Evolutionary conservation across 441 rosid species (phyloP), one percentile per base, ranked within the genome.

Genomic region (Syzygium malaccense): DNA sequence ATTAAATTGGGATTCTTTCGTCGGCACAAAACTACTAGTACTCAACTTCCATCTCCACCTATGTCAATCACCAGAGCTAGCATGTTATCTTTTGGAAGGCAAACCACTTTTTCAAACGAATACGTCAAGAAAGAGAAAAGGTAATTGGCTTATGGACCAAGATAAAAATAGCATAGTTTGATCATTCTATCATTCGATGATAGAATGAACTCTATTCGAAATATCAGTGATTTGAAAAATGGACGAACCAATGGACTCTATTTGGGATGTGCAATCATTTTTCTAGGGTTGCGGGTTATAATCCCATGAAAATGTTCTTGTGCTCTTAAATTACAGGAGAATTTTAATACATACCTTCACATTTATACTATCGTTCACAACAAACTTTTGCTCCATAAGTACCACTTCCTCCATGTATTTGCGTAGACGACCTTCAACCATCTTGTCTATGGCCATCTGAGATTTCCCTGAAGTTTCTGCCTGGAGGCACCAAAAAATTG

Each of bases 341-440:
- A 75, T 25, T 54, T 58, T 58, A 25, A 23, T 9, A 28, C 26
- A 78, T 91, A 97, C 99, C 99, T 96, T 95, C 30, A 97, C 88
- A 88, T 89, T 94, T 71, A 95, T 51, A 64, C 94, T 58, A 79
- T 98, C 99, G 88, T 96, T 94, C 78, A 95, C 41, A 71, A 96
- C 92, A 90, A 95, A 98, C 87, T 95, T 96, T 91, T 98, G 99
- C 92, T 98, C 98, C 97, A 93, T 91, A 48, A 98, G 92, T 90
- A 95, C 98, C 91, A 96, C 96, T 91, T 98, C 99, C 93, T 98
- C 99, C 84, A 92, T 94, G 91, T 96, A 98, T 91, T 98, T 98
- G 86, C 98, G 96, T 86, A 97, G 87, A 84, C 98, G 99, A 19
- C 99, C 99, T 94, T 96, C 99, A 79, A 98, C 96, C 96, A 97